Base-by-base conservation (phyloP, 345 rosid genomes). In the Turnera subulata region DNA sequence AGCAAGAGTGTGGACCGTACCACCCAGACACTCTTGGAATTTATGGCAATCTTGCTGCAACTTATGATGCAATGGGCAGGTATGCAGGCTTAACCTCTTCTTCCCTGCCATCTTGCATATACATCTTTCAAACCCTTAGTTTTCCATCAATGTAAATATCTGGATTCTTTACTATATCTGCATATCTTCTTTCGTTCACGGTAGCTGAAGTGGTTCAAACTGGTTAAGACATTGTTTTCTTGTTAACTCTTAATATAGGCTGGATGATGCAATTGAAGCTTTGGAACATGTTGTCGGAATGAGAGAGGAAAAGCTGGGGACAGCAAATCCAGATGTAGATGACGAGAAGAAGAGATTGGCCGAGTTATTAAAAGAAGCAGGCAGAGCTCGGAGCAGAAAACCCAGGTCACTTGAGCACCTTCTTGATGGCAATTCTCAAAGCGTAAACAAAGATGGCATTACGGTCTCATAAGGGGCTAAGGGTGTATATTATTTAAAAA, bases 31-130 rank as follows among this genome's bases (percentile, higher is more conserved):
- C 99, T 3, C 79, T 89, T 42, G 96, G 85, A 12, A 96, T 87
- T 1, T 89, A 84, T 65, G 87, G 95, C 80, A 93, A 93, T 50
- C 88, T 93, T 11, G 97, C 99, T 8, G 97, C 96, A 26, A 90
- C 95, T 14, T 93, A 89, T 65, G 99, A 93, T 67, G 99, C 99
- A 22, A 84, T 93, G 92, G 99, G 99, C 55, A 93, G 99, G 99
- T 93, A 19, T 24, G 55, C 49, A 23, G 38, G 40, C 5, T 19
- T 22, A 21, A 1, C 35, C 11, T 17, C 13, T 56, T 40, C 46
- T 40, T 53, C 15, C 10, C n/a, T 35, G 11, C 35, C 44, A 14
- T 35, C 53, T 26, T 24, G n/a, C 19, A 19, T 22, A 17, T 44
- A 16, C 39, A 13, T 33, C 46, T 29, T 8, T 4, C 35, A 3